Evolutionary conservation across 2,329 filamentous ascomycete species (phyloP).

Genomic region (Juglanconis juglandina): DNA sequence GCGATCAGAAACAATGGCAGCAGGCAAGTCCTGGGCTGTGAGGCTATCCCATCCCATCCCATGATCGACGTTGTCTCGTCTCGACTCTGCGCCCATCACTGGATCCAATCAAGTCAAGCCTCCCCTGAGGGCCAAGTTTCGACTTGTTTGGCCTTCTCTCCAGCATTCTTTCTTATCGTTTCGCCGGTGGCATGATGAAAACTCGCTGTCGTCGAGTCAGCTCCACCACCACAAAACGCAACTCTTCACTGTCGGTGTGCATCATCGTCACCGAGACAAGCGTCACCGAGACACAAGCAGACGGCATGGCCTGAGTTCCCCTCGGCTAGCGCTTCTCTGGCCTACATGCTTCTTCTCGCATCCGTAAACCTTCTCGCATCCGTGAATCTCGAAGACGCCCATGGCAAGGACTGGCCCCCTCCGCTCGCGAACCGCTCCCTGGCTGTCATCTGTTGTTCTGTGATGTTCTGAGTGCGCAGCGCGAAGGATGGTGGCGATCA

Average conservation of each 20-base stretch:
- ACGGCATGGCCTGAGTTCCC: too few species aligned
- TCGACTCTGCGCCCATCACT: conserved; percentile 11
- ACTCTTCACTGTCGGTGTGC: background rate
- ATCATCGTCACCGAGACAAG: background rate
- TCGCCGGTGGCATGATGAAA: background rate
- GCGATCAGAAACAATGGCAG: conserved; percentile 11
- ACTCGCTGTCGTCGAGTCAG: conserved; percentile 4
- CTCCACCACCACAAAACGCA: background rate
- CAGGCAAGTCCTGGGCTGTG: conserved; percentile 1
- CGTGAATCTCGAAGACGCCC: too few species aligned
- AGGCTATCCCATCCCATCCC: conserved; percentile 5
- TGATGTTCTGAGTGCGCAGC: background rate
- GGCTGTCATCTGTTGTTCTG: background rate
- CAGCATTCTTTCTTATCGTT: background rate
- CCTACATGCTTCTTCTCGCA: too few species aligned
- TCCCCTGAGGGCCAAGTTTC: conserved; percentile 6
- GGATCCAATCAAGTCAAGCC: conserved; percentile 8
- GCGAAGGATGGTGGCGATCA: conserved; percentile 5
- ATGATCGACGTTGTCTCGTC: conserved; percentile 15
- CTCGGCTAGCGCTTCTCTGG: too few species aligned
- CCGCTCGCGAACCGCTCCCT: background rate
- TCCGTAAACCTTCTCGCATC: too few species aligned
- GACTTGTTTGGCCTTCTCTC: conserved; percentile 11
- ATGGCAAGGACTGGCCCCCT: too few species aligned
- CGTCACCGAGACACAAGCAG: too few species aligned